Evolutionary conservation across 495 filamentous ascomycete species (phyloP).

Genomic region (Schizothecium vesticola): DNA sequence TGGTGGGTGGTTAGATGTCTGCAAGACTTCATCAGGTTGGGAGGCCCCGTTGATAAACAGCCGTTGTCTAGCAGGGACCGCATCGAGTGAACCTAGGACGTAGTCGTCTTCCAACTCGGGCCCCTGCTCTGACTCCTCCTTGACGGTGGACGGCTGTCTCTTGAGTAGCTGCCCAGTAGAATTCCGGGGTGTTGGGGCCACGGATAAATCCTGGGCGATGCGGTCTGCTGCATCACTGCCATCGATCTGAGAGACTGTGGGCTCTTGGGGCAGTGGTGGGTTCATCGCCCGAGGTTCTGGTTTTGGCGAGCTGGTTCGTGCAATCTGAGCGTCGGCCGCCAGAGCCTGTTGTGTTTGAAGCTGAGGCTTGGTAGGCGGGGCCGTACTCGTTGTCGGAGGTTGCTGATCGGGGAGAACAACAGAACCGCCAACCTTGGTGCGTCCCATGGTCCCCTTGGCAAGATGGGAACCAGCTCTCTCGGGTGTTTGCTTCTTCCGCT

Average conservation of each 20-base stretch:
- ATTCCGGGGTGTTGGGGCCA: not conserved
- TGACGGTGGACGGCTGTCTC: constrained; percentile 58
- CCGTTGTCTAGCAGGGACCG: constrained; percentile 30
- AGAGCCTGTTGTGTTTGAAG: not conserved
- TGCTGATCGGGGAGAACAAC: constrained; percentile 21
- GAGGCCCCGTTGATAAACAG: constrained; percentile 6
- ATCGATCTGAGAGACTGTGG: not conserved
- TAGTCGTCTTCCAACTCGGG: constrained; percentile 6
- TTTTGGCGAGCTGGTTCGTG: constrained; percentile 15
- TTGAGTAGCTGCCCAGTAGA: constrained; percentile 20
- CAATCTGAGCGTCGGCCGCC: not conserved
- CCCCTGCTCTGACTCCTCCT: constrained; percentile 56
- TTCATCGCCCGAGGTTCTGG: constrained; percentile 15
- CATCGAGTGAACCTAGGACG: constrained; percentile 25
- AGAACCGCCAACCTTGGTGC: constrained; percentile 23
- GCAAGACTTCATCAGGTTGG: not conserved
- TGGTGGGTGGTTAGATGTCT: not conserved
- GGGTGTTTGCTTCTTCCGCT: constrained; percentile 47
- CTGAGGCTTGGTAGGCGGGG: constrained; percentile 1
- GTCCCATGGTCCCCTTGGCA: constrained; percentile 33
- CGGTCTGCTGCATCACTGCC: not conserved
- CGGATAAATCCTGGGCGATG: not conserved
- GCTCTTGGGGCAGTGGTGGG: constrained; percentile 5
- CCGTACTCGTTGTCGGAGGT: not conserved
- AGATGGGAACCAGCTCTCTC: constrained; percentile 31